Conservation (phyloP, 768 basidiomycete species). For the Hypholoma fasciculare region DNA sequence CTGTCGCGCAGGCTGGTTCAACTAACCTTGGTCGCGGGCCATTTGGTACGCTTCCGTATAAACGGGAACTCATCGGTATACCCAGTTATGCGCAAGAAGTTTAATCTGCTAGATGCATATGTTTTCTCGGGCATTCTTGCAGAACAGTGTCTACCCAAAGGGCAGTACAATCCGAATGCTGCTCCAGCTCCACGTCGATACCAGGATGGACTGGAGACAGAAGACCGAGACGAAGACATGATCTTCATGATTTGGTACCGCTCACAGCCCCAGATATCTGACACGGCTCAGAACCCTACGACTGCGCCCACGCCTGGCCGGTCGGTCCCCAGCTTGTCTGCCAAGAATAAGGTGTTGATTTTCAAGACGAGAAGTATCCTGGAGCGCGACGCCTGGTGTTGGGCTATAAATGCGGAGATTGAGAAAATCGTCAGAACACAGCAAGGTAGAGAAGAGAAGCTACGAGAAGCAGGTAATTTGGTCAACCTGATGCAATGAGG, state of each 20-base stretch:
- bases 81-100: constrained; percentile 50
- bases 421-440: constrained; percentile 72
- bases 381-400: constrained; percentile 94
- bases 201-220: constrained; percentile 85
- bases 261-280: constrained; percentile 32
- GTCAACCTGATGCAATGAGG: constrained; percentile 27
- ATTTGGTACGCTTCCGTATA: constrained; percentile 72
- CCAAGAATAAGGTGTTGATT: constrained; percentile 60
- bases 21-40: constrained; percentile 73
- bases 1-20: constrained; percentile 54
- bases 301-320: constrained; percentile 26
- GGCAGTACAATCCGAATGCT: constrained; percentile 60
- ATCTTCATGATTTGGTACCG: constrained; percentile 82
- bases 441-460: constrained; percentile 59
- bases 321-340: constrained; percentile 50
- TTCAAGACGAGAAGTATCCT: constrained; percentile 79
- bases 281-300: constrained; percentile 27
- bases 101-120: constrained; percentile 73
- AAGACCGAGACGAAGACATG: constrained; percentile 87
- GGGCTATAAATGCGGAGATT: constrained; percentile 89
- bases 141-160: constrained; percentile 59
- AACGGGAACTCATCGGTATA: constrained; percentile 59
- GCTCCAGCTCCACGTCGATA: constrained; percentile 70
- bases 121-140: constrained; percentile 87
- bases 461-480: constrained; percentile 67